Conservation (phyloP, 2,329 filamentous ascomycete species). For the Beauveria medogensis region DNA sequence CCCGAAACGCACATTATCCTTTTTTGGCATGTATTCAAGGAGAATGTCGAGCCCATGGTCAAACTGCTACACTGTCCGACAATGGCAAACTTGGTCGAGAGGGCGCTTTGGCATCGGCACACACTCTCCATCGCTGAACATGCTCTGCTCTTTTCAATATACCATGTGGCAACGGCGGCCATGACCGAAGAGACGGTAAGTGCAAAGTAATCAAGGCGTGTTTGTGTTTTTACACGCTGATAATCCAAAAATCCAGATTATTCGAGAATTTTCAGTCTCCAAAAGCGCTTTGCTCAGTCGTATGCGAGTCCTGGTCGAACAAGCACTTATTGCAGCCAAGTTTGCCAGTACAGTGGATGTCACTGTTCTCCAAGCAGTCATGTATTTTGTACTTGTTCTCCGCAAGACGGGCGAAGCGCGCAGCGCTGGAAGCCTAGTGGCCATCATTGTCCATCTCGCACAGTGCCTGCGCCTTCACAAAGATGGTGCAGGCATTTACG, state of each 20-base stretch:
- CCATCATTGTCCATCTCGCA: neutral
- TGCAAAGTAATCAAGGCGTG: too few relatives aligned
- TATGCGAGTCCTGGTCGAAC: constrained; percentile 5
- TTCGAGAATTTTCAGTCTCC: neutral
- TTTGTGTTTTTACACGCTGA: neutral
- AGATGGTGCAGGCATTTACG: neutral
- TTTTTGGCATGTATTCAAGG: constrained; percentile 3
- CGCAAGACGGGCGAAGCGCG: constrained; percentile 5
- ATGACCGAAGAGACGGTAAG: neutral
- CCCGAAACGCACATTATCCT: constrained; percentile 1
- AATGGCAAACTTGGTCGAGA: neutral
- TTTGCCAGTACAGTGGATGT: constrained; percentile 3
- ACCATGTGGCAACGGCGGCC: neutral
- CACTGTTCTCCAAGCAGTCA: neutral
- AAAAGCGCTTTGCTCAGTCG: neutral
- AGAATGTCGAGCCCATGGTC: constrained; percentile 4
- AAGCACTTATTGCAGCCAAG: constrained; percentile 7
- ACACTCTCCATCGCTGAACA: neutral
- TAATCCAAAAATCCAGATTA: neutral
- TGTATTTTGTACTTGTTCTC: neutral
- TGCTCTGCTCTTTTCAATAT: constrained; percentile 1
- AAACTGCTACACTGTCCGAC: neutral
- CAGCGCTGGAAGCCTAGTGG: neutral
- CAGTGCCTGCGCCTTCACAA: constrained; percentile 6
- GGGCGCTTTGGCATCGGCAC: neutral